A percentile compares a stretch with the other conserved stretches of the same genome.
These are phyloP conservation scores for Solanum chacoense DNA, from an alignment of 305 asterid genomes.

Conservation along the genomic window DNA sequence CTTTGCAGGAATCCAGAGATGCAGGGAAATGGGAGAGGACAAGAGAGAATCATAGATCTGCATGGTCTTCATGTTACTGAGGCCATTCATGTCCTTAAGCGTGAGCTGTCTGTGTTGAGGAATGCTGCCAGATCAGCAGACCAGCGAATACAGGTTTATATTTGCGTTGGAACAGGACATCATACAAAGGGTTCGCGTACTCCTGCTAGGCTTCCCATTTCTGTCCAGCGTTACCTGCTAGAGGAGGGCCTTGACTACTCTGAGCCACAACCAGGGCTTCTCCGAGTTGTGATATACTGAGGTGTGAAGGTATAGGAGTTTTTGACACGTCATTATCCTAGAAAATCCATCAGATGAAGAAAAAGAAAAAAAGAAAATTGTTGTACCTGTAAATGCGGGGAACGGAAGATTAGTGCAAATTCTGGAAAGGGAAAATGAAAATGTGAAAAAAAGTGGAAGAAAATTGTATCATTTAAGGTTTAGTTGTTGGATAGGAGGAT, in stretches of 20 bases:
- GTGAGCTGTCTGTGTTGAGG: conserved; percentile 55
- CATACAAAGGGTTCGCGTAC: conserved; percentile 69
- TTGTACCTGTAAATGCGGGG: conserved; percentile 52
- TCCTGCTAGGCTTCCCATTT: conserved; percentile 66
- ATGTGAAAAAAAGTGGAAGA: conserved; percentile 17
- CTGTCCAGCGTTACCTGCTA: conserved; percentile 75
- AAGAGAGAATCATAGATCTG: conserved; percentile 75
- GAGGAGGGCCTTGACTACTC: conserved; percentile 80
- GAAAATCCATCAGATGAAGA: conserved; percentile 11
- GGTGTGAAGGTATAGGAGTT: conserved; percentile 28
- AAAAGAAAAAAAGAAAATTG: conserved; percentile 10
- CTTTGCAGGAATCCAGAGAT: conserved; percentile 49
- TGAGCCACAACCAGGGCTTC: conserved; percentile 80
- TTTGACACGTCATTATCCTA: conserved; percentile 25
- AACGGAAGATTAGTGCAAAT: conserved; percentile 11
- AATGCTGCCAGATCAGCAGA: conserved; percentile 66
- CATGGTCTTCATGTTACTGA: conserved; percentile 80
- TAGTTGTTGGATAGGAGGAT: conserved; percentile 30
- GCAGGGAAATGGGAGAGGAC: conserved; percentile 43
- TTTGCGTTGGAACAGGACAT: conserved; percentile 79
- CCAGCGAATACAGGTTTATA: conserved; percentile 58
- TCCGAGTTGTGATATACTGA: conserved; percentile 40
- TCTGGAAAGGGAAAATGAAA: conserved; percentile 8
- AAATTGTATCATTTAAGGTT: conserved; percentile 31
- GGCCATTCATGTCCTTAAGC: conserved; percentile 71